A percentile compares a stretch with the other conserved stretches of the same genome.
Evolutionary conservation across 148 eudicot genomes (phyloP).

Genomic region (Pouteria glomerata): DNA sequence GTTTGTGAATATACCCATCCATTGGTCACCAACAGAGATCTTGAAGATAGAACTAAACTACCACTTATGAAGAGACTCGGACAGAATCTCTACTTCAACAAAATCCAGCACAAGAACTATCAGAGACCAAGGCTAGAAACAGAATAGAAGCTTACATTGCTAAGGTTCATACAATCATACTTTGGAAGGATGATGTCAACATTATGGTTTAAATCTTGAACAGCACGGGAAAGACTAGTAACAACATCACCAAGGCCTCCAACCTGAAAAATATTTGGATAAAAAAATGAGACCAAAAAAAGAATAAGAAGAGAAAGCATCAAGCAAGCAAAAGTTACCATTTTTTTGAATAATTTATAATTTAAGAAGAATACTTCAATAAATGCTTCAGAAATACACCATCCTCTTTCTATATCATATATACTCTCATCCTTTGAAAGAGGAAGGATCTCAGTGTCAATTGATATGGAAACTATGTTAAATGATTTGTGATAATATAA

Average conservation of each 20-base stretch:
- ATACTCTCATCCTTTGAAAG: background rate
- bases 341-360: background rate
- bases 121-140: slow-evolving; percentile 6
- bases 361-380: background rate
- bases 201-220: slow-evolving; percentile 89
- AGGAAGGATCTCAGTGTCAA: background rate
- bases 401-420: background rate
- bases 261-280: slow-evolving; percentile 49
- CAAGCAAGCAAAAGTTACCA: background rate
- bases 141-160: slow-evolving; percentile 58
- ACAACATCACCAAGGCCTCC: slow-evolving; percentile 99
- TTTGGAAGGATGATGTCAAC: slow-evolving; percentile 87
- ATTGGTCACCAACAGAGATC: no score
- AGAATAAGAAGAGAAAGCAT: background rate
- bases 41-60: background rate
- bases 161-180: slow-evolving; percentile 79
- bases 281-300: slow-evolving; percentile 6
- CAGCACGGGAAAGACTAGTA: slow-evolving; percentile 95
- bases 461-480: background rate
- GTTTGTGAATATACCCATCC: no score
- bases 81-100: background rate
- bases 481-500: background rate
- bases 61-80: background rate
- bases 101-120: background rate
- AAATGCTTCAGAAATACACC: background rate